A percentile compares a stretch with the other conserved stretches of the same genome.
Evolutionary conservation across 2,329 filamentous ascomycete species (phyloP).

Genomic region (Pseudogymnoascus sp.): DNA sequence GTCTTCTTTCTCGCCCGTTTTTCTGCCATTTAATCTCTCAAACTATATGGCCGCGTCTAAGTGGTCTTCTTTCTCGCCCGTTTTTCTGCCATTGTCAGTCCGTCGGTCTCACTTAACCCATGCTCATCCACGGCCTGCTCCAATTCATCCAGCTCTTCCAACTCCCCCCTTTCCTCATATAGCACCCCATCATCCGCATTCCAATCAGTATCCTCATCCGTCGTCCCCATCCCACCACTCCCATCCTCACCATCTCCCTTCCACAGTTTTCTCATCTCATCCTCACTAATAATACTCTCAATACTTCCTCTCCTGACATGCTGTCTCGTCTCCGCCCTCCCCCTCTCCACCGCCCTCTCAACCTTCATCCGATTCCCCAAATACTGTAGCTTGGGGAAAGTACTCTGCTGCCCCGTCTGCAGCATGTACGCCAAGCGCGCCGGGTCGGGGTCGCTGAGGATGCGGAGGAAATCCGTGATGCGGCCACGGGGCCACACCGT

Average conservation of each 20-base stretch:
- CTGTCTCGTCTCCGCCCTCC: conserved; percentile 44
- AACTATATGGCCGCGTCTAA: not conserved
- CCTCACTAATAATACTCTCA: conserved; percentile 53
- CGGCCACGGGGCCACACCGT: conserved; percentile 90
- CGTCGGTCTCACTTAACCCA: not conserved
- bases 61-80: not conserved
- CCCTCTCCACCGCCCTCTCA: conserved; percentile 60
- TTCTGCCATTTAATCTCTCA: not conserved
- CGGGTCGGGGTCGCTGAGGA: conserved; percentile 74
- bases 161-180: not conserved
- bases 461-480: conserved; percentile 72
- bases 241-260: not conserved
- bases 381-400: conserved; percentile 88
- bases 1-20: not conserved
- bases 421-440: conserved; percentile 78
- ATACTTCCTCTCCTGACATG: conserved; percentile 43
- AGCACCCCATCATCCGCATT: not conserved
- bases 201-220: conserved; percentile 9
- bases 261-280: conserved; percentile 39
- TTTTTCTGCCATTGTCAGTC: not conserved
- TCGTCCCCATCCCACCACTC: not conserved
- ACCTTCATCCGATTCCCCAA: conserved; percentile 79
- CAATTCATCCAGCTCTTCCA: not conserved
- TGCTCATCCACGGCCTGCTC: not conserved
- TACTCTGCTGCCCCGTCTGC: conserved; percentile 77